Base-by-base conservation (phyloP, 345 rosid genomes). In the Citrus sp. region DNA sequence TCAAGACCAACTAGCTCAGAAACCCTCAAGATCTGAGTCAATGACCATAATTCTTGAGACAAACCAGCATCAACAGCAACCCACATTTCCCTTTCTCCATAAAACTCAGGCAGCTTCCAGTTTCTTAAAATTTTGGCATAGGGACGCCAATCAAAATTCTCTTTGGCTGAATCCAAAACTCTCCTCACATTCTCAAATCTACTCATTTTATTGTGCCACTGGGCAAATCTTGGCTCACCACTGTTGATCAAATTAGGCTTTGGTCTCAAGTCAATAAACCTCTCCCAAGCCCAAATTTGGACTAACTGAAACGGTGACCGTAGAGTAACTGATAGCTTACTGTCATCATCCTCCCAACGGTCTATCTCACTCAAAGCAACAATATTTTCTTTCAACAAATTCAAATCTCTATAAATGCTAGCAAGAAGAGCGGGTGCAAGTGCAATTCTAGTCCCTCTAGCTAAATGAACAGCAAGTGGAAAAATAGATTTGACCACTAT, bases 341-440 rank as follows among this genome's bases (percentile, higher is more conserved):
- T 55, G 66, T 59, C 70, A 28, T 4, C 70, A 72, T 62, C 76
- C 56, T 40, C 66, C 16, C 42, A 58, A 22, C 37, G 37, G 18
- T 34, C 74, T 7, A 64, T n/a, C 61, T 18, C n/a, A 19, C 60
- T 32, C 22, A 65, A 74, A 32, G 59, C 68, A 60, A 71, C 76
- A 32, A 80, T 70, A 2, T 28, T 54, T 73, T 58, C 76, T 37
- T 81, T 87, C 70, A 80, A 64, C 65, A n/a, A 5, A 59, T 72
- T 81, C 73, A 88, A 55, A 60, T 88, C 88, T 40, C 77, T 70
- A 30, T 87, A 85, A 72, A 88, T 79, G 25, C 58, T 72, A 35
- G 91, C 89, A 16, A 87, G 84, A 32, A 87, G 80, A 27, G 82
- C 81, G 0, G 87, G 90, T 24, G 85, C 87, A 46, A 89, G 84